Evolutionary conservation across 257 asterid species (phyloP).

Genomic region (Marsdenia floribunda): DNA sequence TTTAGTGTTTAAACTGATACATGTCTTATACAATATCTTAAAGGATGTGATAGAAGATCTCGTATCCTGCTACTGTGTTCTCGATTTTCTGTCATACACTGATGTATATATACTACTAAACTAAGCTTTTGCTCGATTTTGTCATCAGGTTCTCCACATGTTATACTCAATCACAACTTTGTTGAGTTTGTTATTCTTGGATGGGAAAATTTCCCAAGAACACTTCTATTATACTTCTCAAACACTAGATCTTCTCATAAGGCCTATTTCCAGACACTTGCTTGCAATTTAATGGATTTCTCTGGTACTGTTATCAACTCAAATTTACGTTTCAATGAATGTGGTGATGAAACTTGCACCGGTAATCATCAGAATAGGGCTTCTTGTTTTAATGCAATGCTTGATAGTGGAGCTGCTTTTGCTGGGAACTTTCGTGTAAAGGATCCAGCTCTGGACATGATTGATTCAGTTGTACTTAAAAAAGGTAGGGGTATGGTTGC

Average conservation of each 20-base stretch:
- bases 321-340: slow-evolving; percentile 22
- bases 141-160: slow-evolving; percentile 41
- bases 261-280: slow-evolving; percentile 41
- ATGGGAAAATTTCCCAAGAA: slow-evolving; percentile 43
- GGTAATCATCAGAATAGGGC: slow-evolving; percentile 3
- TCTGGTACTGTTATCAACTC: slow-evolving; percentile 33
- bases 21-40: too few species aligned
- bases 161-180: slow-evolving; percentile 32
- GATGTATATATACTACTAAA: background rate
- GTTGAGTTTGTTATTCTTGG: slow-evolving; percentile 30
- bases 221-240: slow-evolving; percentile 37
- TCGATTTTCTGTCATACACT: too few species aligned
- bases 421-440: slow-evolving; percentile 24
- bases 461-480: slow-evolving; percentile 32
- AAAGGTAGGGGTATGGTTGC: slow-evolving; percentile 21
- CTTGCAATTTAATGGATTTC: slow-evolving; percentile 31
- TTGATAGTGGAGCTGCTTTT: slow-evolving; percentile 29
- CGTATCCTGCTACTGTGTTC: too few species aligned
- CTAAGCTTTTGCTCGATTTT: background rate
- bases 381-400: slow-evolving; percentile 16
- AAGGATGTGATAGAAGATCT: too few species aligned
- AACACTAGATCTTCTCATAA: slow-evolving; percentile 31
- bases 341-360: background rate
- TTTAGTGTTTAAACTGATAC: too few species aligned
- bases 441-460: slow-evolving; percentile 29